Evolutionary conservation across 345 rosid species (phyloP), one percentile per base, ranked within the genome.

Genomic region (Euphorbia peplus): DNA sequence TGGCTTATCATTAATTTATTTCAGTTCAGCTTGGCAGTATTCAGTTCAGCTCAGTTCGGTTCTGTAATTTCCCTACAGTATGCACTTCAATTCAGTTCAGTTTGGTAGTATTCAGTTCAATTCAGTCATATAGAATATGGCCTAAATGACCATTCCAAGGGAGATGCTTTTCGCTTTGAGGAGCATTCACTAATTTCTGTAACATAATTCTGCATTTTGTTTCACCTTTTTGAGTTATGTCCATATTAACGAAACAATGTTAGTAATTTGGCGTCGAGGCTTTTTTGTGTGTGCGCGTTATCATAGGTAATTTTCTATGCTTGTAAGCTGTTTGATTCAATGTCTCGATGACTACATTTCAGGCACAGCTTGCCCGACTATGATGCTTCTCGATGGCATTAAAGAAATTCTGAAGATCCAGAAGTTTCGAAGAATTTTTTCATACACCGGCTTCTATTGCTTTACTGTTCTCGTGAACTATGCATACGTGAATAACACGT

Each of bases 401-500:
- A 66, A 16, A 54, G 96, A 89, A 73, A 78, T 88, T 64, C 62
- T 86, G 22, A 95, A 88, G 82, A 86, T 95, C 56, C 99, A 90
- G 80, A 91, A 88, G 89, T 60, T 95, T 63, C 84, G 97, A 28
- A 76, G 96, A 60, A 60, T 83, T 12, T 87, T 87, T 68, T 87
- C 91, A 41, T 91, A 88, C 68, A 79, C 96, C 29, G 88, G 85
- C 18, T 89, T 91, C 83, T 93, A 74, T 65, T 80, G 86, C 79
- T 88, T 89, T 63, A 68, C 80, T 37, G 89, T 84, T 2, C 81
- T 81, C 1, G 35, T 93, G 61, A 83, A 74, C 80, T 93, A 82
- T 55, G 85, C 83, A 47, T 91, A 88, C 55, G 88, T 91, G 9
- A 91, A 74, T 87, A 93, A 89, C 81, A 93, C 97, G 98, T 91